Evolutionary conservation across 2,329 filamentous ascomycete genomes (phyloP).

Genomic region (Penicillium aurantiogriseum): DNA sequence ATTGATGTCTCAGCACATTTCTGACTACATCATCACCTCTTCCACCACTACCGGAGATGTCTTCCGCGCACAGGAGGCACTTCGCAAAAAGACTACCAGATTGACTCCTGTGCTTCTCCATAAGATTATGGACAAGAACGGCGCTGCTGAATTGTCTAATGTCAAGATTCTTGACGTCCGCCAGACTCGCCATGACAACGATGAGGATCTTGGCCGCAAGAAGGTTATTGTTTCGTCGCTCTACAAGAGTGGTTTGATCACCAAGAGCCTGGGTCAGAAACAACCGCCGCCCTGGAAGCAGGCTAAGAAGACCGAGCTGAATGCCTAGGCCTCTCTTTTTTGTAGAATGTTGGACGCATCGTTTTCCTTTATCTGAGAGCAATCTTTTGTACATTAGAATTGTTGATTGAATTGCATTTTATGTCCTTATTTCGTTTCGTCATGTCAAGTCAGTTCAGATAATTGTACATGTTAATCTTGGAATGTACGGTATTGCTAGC

Average conservation of each 20-base stretch:
- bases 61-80: conserved; percentile 33
- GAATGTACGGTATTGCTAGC: background rate
- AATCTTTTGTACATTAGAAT: conserved; percentile 29
- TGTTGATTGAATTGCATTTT: conserved; percentile 12
- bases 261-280: conserved; percentile 27
- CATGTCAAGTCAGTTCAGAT: background rate
- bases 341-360: conserved; percentile 3
- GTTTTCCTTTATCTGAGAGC: conserved; percentile 11
- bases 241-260: conserved; percentile 59
- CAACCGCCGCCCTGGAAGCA: background rate
- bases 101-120: conserved; percentile 46
- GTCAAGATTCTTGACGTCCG: conserved; percentile 65
- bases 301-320: background rate
- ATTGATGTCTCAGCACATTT: conserved; percentile 72
- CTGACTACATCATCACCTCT: conserved; percentile 65
- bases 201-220: conserved; percentile 70
- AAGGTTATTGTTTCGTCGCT: conserved; percentile 76
- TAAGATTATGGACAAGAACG: conserved; percentile 53
- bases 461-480: conserved; percentile 4
- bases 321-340: conserved; percentile 10
- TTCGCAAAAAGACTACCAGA: conserved; percentile 5
- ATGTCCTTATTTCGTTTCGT: background rate
- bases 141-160: conserved; percentile 59
- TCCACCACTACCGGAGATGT: conserved; percentile 56
- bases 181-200: conserved; percentile 69